Evolutionary conservation across 108 stramenopile genomes (phyloP), one percentile per base, ranked within the genome.

Genomic region (Asterionellopsis glacialis): DNA sequence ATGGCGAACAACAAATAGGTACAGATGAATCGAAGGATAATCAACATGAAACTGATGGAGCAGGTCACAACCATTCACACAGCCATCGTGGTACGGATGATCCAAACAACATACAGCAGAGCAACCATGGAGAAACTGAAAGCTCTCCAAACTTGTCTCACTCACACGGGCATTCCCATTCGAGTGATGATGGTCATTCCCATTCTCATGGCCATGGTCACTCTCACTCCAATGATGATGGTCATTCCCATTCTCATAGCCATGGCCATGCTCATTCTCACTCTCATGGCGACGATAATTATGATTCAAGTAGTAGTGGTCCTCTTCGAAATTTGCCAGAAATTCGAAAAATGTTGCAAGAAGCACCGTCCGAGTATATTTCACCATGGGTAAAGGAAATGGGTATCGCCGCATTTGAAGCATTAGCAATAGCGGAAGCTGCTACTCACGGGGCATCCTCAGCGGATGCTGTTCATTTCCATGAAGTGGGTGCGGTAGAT

Each of bases 401-500:
- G 11, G 90, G 91, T 57, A 78, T 93, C 21, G 56, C 57, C 19
- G 74, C 89, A 0, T 97, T 97, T 69, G 83, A 84, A 15, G 86
- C 65, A 33, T 68, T 97, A 19, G 96, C 94, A 7, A 70, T 80
- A 16, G 94, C 96, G 5, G 96, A 97, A 65, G 88, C 92, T 41
- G 47, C 64, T 5, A 91, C 91, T 21, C 96, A 97, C 63, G 91
- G 94, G 10, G 77, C 87, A 16, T 48, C 57, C 1, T 62, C 75
- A 7, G 63, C 79, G 11, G 91, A 95, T 55, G 40, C 77, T 22
- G 94, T 97, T 16, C 93, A 94, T 64, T 97, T 97, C 57, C 96
- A 97, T 64, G 96, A 97, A 64, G 96, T 97, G 0, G 96, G 95
- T 38, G 89, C 92, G 9, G 74, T 95, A 15, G 94, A 95, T 74